Evolutionary conservation across 805 yeast genomes (phyloP).

Genomic region (Yamadazyma paraphyllophila): DNA sequence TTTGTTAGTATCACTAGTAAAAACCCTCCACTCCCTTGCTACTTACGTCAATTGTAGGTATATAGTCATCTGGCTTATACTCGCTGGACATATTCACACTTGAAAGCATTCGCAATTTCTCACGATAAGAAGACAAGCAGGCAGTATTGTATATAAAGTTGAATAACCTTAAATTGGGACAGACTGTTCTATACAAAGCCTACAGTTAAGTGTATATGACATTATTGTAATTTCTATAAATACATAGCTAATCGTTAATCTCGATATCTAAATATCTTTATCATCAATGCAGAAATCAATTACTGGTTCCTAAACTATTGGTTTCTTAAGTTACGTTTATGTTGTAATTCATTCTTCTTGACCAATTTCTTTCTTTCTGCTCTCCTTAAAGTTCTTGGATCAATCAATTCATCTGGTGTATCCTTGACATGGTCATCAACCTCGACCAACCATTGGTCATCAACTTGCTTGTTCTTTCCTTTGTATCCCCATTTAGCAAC

Average conservation of each 20-base stretch:
- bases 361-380: slow-evolving; percentile 80
- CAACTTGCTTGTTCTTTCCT: slow-evolving; percentile 85
- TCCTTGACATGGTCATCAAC: slow-evolving; percentile 69
- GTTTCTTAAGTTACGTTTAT: slow-evolving; percentile 68
- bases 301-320: background rate
- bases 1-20: slow-evolving; percentile 19
- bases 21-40: no score
- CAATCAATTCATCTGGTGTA: slow-evolving; percentile 60
- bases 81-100: background rate
- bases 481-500: slow-evolving; percentile 98
- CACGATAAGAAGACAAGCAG: no score
- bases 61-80: slow-evolving; percentile 32
- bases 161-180: no score
- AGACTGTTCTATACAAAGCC: no score
- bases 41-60: slow-evolving; percentile 66
- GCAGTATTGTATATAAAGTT: no score
- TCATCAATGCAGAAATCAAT: background rate
- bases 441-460: slow-evolving; percentile 94
- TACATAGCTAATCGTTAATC: slow-evolving; percentile 4
- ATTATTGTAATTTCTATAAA: slow-evolving; percentile 1
- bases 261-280: background rate
- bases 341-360: slow-evolving; percentile 82
- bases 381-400: slow-evolving; percentile 82
- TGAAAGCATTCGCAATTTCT: no score
- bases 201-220: background rate